phyloP scores from a whole-genome alignment of 768 basidiomycete species.

The Leccinum variicolor region DNA sequence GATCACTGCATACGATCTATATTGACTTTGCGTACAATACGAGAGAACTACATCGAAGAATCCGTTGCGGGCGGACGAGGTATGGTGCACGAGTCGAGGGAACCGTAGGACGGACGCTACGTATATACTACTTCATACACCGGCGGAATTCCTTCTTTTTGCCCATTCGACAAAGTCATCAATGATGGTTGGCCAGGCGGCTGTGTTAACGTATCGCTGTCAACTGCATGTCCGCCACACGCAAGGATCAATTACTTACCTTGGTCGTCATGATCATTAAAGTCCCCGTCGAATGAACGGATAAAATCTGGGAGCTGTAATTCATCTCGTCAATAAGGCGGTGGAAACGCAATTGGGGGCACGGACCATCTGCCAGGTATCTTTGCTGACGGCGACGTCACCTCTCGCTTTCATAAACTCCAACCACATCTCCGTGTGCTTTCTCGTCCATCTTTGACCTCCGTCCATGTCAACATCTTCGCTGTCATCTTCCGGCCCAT shows the following conservation, averaged over 20 bases:
- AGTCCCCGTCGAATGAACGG: constrained; percentile 67
- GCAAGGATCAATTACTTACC: constrained; percentile 60
- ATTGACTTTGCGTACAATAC: constrained; percentile 3
- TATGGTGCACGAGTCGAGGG: constrained; percentile 4
- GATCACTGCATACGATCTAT: constrained; percentile 1
- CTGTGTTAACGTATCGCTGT: constrained; percentile 35
- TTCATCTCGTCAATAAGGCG: constrained; percentile 4
- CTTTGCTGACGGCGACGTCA: constrained; percentile 78
- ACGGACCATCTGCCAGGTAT: constrained; percentile 84
- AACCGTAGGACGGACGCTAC: neutral
- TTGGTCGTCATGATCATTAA: constrained; percentile 72
- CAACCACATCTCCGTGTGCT: constrained; percentile 72
- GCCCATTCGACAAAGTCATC: constrained; percentile 80
- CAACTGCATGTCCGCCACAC: neutral
- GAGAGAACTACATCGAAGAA: neutral
- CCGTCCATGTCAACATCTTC: constrained; percentile 42
- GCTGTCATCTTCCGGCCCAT: constrained; percentile 40
- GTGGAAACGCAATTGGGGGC: neutral
- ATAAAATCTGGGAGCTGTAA: constrained; percentile 76
- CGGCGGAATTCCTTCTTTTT: constrained; percentile 31
- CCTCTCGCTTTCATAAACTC: constrained; percentile 66
- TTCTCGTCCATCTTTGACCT: constrained; percentile 56
- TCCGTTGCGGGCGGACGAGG: constrained; percentile 1
- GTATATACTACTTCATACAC: constrained; percentile 1
- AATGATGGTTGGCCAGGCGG: constrained; percentile 84